A percentile compares a stretch with the other conserved stretches of the same genome.
Conservation (phyloP, 2,329 filamentous ascomycete genomes). For the Trichocomaceae sp. region DNA sequence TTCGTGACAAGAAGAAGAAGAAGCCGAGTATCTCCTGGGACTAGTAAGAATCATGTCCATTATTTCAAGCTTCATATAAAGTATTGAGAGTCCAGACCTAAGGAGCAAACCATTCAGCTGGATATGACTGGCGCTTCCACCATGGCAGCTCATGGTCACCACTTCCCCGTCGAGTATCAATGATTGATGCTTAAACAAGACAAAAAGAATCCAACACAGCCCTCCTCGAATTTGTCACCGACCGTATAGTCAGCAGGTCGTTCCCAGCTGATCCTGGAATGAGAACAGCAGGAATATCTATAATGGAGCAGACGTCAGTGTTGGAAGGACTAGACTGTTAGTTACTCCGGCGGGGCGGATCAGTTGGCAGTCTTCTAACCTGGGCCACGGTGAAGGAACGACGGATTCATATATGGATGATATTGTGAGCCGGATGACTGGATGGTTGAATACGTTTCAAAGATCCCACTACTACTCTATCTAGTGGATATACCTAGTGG, state of each 20-base stretch:
- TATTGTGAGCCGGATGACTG: constrained; percentile 10
- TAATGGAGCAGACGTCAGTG: constrained; percentile 8
- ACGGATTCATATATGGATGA: constrained; percentile 12
- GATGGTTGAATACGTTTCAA: constrained; percentile 6
- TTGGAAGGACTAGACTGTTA: not conserved
- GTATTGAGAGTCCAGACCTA: no score
- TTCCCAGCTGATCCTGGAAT: constrained; percentile 8
- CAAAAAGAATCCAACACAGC: constrained; percentile 8
- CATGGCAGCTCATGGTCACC: not conserved
- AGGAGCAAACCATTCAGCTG: not conserved
- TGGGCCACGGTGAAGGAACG: constrained; percentile 8
- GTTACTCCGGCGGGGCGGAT: no score
- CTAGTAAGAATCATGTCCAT: not conserved
- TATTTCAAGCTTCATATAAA: not conserved
- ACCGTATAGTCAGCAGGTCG: constrained; percentile 10
- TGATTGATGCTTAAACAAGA: not conserved
- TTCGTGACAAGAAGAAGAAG: not conserved
- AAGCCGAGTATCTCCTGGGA: not conserved
- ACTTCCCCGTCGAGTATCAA: not conserved
- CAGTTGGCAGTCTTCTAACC: constrained; percentile 8
- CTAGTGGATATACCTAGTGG: no score
- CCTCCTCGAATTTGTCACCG: constrained; percentile 6
- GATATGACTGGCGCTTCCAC: not conserved
- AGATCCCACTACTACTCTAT: no score
- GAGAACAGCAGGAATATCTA: constrained; percentile 8